Evolutionary conservation across 2,329 filamentous ascomycete genomes (phyloP).

Genomic region (Paracamarosporium sp.): DNA sequence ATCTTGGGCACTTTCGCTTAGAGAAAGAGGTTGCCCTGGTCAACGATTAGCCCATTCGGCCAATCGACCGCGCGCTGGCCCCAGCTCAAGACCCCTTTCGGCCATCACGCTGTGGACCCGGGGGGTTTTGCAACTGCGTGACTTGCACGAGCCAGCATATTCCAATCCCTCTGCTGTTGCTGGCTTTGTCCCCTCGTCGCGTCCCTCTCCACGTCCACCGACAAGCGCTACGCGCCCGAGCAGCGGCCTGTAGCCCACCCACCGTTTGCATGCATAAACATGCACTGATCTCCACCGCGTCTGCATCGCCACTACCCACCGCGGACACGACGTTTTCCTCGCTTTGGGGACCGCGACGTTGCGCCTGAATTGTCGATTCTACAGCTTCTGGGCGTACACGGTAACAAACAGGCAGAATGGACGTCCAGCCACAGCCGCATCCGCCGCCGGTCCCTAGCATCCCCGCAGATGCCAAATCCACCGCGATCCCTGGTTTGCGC

Average conservation of each 20-base stretch:
- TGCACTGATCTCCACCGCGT: constrained; percentile 13
- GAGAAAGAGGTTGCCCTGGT: background rate
- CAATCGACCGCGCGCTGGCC: background rate
- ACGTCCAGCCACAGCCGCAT: constrained; percentile 25
- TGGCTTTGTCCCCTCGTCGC: background rate
- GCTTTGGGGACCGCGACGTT: constrained; percentile 1
- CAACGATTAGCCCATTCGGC: background rate
- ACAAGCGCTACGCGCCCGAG: background rate
- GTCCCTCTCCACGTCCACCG: background rate
- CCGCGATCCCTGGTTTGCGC: constrained; percentile 27
- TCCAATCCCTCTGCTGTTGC: constrained; percentile 1
- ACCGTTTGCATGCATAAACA: constrained; percentile 6
- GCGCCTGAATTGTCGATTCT: background rate
- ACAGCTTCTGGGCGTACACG: background rate
- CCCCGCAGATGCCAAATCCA: constrained; percentile 19
- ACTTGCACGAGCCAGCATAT: constrained; percentile 9
- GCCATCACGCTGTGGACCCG: background rate
- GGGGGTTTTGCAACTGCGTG: background rate
- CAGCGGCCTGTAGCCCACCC: constrained; percentile 2
- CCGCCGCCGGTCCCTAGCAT: constrained; percentile 25
- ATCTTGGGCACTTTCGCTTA: background rate
- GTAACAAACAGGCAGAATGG: constrained; percentile 28
- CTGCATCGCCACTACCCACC: constrained; percentile 1
- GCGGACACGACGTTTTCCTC: constrained; percentile 1
- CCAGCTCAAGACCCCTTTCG: constrained; percentile 5